These are phyloP conservation scores for Phytophthora chlamydospora DNA, from an alignment of 352 stramenopile species.

Conservation along the genomic window DNA sequence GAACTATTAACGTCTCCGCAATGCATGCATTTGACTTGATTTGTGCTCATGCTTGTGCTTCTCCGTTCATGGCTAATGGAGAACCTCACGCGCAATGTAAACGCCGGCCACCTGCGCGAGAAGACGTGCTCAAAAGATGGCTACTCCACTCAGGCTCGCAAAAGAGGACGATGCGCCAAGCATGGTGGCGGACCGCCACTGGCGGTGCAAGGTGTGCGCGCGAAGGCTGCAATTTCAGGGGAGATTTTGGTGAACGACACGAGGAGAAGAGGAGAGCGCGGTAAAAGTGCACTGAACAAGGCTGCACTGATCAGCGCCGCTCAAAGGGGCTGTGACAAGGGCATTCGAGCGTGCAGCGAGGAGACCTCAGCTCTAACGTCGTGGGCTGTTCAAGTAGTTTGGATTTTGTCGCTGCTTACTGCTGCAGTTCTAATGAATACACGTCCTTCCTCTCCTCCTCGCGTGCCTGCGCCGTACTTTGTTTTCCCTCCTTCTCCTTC, in stretches of 20 bases:
- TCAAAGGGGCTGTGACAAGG: too few species aligned
- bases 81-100: slow-evolving; percentile 88
- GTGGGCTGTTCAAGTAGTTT: slow-evolving; percentile 23
- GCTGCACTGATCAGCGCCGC: too few species aligned
- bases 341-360: too few species aligned
- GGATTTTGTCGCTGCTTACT: slow-evolving; percentile 22
- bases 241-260: too few species aligned
- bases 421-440: slow-evolving; percentile 36
- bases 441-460: slow-evolving; percentile 17
- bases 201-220: too few species aligned
- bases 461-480: slow-evolving; percentile 1
- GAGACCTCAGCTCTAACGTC: too few species aligned
- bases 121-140: too few species aligned
- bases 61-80: slow-evolving; percentile 37
- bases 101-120: slow-evolving; percentile 78
- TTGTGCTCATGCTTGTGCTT: background rate
- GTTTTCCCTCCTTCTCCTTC: slow-evolving; percentile 1
- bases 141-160: background rate
- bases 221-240: too few species aligned
- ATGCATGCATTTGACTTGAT: background rate
- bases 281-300: too few species aligned
- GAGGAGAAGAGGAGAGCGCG: too few species aligned
- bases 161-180: too few species aligned
- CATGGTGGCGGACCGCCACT: too few species aligned
- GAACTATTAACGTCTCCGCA: background rate